Evolutionary conservation across 2,329 filamentous ascomycete genomes (phyloP), one percentile per base, ranked within the genome.

Genomic region (Cryphonectria parasitica): DNA sequence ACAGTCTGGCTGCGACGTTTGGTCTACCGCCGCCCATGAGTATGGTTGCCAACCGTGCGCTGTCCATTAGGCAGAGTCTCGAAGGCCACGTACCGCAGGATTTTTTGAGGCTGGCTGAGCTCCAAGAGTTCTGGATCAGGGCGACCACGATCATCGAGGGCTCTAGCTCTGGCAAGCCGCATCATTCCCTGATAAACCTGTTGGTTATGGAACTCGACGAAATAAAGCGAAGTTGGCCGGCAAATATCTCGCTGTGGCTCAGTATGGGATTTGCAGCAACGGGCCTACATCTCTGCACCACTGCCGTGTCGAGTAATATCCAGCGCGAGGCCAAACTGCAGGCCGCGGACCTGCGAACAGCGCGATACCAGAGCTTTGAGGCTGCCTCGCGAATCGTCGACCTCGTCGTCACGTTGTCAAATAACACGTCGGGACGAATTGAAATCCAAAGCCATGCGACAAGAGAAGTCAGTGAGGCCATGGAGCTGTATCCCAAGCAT

Each of bases 71-170:
- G 2, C 58, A 61, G 34, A 36, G 58, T 31, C 58, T 61, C 34
- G 34, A 39, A 11, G 58, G 34, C 34, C 58, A 61, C 58, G 58
- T 39, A 11, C 58, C 58, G 25, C 58, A 17, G 31, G 58, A 61
- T 25, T 61, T 61, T 10, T 11, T 61, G 34, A 13, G 58, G 34
- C 34, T n/a, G 58, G 58, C 58, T 11, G 58, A 61, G 58, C 58
- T 61, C 10, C 34, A 61, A n/a, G 58, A 61, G 58, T 61, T 36
- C 58, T 61, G 58, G 58, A 61, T 61, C 58, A 39, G 34, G 22
- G 17, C 31, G 8, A 61, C 58, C 58, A 61, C 58, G 4, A 61
- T 61, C 34, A 36, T 61, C 17, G 58, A 61, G 7, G 58, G 19
- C 17, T n/a, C 34, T 19, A 39, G 58, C 58, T 61, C 58, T 7